Conservation (phyloP, 257 asterid genomes). For the Prunella vulgaris region DNA sequence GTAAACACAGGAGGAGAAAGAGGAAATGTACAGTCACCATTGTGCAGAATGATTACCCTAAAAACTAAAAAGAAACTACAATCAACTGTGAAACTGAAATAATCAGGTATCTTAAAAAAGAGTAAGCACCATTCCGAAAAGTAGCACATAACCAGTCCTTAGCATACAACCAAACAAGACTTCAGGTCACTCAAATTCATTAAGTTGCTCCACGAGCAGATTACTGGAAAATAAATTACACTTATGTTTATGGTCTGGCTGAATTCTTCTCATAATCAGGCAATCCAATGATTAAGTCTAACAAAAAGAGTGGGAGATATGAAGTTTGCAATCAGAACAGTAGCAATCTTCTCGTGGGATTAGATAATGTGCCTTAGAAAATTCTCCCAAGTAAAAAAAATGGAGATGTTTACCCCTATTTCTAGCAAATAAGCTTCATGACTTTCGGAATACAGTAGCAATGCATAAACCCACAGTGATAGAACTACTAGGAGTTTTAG, state of each 20-base stretch:
- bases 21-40: slow-evolving; percentile 1
- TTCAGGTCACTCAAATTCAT: slow-evolving; percentile 1
- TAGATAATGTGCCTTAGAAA: neutral
- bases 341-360: neutral
- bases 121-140: neutral
- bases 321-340: neutral
- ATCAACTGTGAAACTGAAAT: neutral
- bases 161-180: neutral
- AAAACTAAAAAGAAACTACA: neutral
- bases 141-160: neutral
- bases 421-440: slow-evolving; percentile 2
- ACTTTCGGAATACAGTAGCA: slow-evolving; percentile 8
- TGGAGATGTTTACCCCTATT: neutral
- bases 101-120: neutral
- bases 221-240: neutral
- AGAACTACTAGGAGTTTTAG: neutral
- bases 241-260: neutral
- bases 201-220: slow-evolving; percentile 2
- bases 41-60: neutral
- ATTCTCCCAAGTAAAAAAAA: neutral
- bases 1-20: slow-evolving; percentile 4
- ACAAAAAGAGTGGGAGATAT: too few relatives aligned
- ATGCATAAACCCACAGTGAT: neutral
- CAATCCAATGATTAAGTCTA: neutral
- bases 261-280: neutral